Evolutionary conservation across 179 eudicot species (phyloP).

Genomic region (Sideroxylon spinosum): DNA sequence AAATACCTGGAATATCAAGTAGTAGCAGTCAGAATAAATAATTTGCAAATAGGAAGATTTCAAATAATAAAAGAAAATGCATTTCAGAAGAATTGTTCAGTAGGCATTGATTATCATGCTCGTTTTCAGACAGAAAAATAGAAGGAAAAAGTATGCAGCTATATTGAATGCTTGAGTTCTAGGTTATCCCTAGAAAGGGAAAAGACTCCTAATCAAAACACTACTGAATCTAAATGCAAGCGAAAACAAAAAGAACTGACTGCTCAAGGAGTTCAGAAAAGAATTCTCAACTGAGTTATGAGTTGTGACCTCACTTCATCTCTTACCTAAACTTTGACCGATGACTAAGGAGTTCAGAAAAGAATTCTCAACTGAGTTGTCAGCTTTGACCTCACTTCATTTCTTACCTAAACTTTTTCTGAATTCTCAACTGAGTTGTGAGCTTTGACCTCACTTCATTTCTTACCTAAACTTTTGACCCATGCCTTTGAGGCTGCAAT

Average conservation of each 20-base stretch:
- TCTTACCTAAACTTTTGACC: background rate
- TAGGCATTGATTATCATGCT: slow-evolving; percentile 7
- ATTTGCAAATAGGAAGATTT: slow-evolving; percentile 1
- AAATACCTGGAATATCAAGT: slow-evolving; percentile 93
- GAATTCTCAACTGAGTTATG: background rate
- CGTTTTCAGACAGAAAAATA: background rate
- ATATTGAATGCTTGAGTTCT: background rate
- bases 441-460: background rate
- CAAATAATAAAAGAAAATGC: background rate
- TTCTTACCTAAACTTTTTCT: background rate
- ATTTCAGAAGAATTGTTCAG: background rate
- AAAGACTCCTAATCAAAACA: background rate
- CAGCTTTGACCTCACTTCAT: background rate
- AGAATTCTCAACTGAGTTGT: background rate
- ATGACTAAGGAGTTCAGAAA: background rate
- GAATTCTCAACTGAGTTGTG: background rate
- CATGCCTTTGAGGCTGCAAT: background rate
- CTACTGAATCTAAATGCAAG: slow-evolving; percentile 5
- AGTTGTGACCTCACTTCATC: background rate
- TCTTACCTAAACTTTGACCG: background rate
- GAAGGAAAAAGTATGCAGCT: too few relatives aligned
- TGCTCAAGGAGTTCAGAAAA: background rate
- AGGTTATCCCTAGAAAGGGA: background rate
- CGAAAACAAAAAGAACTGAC: background rate
- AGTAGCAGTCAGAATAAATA: slow-evolving; percentile 41